Conservation (phyloP, 148 eudicot genomes). For the Spergularia bocconei region DNA sequence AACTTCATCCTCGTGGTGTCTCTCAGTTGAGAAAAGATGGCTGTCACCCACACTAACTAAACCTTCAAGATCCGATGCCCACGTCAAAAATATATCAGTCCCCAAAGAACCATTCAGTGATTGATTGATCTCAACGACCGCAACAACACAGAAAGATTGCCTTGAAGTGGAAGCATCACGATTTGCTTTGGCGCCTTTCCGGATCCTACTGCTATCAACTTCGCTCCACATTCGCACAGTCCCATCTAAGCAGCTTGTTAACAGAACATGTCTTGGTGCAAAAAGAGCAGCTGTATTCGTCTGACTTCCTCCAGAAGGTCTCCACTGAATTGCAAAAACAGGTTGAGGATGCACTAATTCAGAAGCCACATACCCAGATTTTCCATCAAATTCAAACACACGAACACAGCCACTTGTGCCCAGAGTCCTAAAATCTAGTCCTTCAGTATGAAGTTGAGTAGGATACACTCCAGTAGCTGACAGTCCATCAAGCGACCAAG, state of each 20-base stretch:
- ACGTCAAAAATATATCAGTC: slow-evolving; percentile 55
- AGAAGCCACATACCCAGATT: slow-evolving; percentile 42
- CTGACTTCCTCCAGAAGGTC: slow-evolving; percentile 61
- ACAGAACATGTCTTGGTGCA: slow-evolving; percentile 48
- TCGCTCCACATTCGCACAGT: slow-evolving; percentile 92
- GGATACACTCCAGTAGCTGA: slow-evolving; percentile 53
- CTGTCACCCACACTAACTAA: slow-evolving; percentile 35
- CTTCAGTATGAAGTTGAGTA: slow-evolving; percentile 29
- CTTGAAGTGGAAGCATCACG: slow-evolving; percentile 43
- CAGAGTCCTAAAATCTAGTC: slow-evolving; percentile 25
- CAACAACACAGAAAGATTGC: slow-evolving; percentile 67
- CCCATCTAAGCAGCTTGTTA: slow-evolving; percentile 90
- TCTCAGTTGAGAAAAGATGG: slow-evolving; percentile 37
- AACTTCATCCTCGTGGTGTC: slow-evolving; percentile 42
- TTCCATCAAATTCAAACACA: slow-evolving; percentile 46
- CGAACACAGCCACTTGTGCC: slow-evolving; percentile 46
- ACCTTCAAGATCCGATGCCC: slow-evolving; percentile 74
- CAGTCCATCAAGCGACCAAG: slow-evolving; percentile 74
- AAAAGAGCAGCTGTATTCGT: slow-evolving; percentile 29
- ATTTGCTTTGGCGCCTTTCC: slow-evolving; percentile 52
- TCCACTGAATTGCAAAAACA: slow-evolving; percentile 82
- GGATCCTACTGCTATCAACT: slow-evolving; percentile 62
- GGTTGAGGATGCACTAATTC: slow-evolving; percentile 82
- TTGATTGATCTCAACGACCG: slow-evolving; percentile 71
- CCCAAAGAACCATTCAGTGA: slow-evolving; percentile 67